Percentiles rank a stretch among this genome's conserved stretches.
These are phyloP conservation scores for Sanghuangporus baumii DNA, from an alignment of 1,284 basidiomycete species.

Conservation along the genomic window DNA sequence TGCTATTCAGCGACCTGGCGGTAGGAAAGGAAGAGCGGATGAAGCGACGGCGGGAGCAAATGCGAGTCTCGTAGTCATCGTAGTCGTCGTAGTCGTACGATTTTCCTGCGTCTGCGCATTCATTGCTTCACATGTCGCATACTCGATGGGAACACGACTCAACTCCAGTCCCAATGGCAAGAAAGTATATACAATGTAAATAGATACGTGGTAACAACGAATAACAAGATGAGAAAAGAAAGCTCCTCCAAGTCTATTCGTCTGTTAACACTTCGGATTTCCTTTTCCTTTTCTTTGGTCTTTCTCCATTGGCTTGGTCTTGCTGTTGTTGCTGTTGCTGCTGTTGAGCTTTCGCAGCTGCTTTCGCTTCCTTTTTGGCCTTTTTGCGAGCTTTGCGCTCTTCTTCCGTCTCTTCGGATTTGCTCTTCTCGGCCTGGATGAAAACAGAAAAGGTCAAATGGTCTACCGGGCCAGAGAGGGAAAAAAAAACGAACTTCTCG, in stretches of 20 bases:
- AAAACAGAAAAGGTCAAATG: not conserved
- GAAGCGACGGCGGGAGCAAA: not conserved
- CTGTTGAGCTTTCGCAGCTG: not conserved
- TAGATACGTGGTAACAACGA: not conserved
- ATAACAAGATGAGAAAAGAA: not conserved
- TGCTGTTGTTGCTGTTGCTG: too few relatives aligned
- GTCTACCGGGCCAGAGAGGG: not conserved
- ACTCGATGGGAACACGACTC: not conserved
- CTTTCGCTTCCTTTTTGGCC: conserved; percentile 68
- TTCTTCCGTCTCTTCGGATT: conserved; percentile 59
- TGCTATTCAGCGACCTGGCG: not conserved
- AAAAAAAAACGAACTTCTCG: not conserved
- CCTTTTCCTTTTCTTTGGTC: conserved; percentile 73
- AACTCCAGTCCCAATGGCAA: not conserved
- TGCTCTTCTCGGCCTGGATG: conserved; percentile 19
- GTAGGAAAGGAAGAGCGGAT: not conserved
- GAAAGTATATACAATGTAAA: not conserved
- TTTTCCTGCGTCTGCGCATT: not conserved
- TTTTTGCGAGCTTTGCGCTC: conserved; percentile 70
- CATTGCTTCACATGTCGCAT: not conserved
- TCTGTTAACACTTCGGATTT: conserved; percentile 45
- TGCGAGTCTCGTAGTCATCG: not conserved
- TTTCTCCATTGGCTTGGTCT: conserved; percentile 36
- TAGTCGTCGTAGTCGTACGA: not conserved
- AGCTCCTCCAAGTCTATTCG: not conserved